Base-by-base conservation (phyloP, 257 asterid genomes). In the Nicotiana benthamiana region DNA sequence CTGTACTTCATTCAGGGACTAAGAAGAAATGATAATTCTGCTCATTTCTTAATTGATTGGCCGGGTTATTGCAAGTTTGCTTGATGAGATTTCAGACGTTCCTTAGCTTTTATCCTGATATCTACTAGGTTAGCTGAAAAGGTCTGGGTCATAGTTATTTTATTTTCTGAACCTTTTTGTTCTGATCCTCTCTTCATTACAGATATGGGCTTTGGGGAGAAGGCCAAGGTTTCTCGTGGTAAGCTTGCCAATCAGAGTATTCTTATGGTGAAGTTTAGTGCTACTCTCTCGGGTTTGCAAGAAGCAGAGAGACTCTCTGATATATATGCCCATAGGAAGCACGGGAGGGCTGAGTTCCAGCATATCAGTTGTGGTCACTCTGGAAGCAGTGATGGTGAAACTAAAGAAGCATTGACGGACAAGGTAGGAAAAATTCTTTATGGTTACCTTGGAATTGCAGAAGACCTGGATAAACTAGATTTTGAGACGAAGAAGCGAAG, bases 401-500 rank as follows among this genome's bases (percentile, higher is more conserved):
- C 85, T n/a, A 79, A 66, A 32, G 79, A 36, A 13, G 28, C 18
- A 27, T 70, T 83, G 48, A 72, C 43, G 6, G 81, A 85, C 36
- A 65, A 77, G 13, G 77, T 82, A 64, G 90, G 90, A 18, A 60
- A 81, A n/a, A 43, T 85, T 75, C 75, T 92, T 63, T 91, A 86
- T 57, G 95, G 93, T 30, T 85, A 92, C 83, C 80, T 89, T 75
- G 97, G 94, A 75, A 83, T 86, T 67, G 91, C 88, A 1, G 93
- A 88, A 86, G 97, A 92, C 87, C 87, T 92, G 6, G 93, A 91
- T 66, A 88, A 89, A 81, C 92, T 92, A n/a, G 93, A 93, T 83
- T 86, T 85, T 56, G 90, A 86, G 80, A 88, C 86, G 64, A 90
- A 88, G 85, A 92, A 82, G 87, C 87, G 93, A 53, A 86, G 91